Evolutionary conservation across 2,329 filamentous ascomycete species (phyloP), one percentile per base, ranked within the genome.

Genomic region (Trichophyton rubrum): DNA sequence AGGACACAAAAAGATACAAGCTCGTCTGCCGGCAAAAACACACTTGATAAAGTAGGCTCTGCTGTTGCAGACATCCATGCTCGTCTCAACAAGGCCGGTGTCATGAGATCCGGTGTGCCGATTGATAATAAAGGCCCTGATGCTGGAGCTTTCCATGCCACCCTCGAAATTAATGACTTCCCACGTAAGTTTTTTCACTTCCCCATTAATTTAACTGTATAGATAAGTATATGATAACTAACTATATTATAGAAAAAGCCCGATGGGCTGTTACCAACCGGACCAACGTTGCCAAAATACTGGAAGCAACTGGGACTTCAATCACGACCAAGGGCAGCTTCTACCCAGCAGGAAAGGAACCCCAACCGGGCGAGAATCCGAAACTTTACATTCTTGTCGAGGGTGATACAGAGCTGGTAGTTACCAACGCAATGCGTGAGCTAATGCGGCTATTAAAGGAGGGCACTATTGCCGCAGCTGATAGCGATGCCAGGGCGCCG

Each of bases 61-160:
- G 92, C 92, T 3, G 90, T 93, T 67, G 90, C 86, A 67, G 88
- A 87, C 72, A 96, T 99, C 76, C 91, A 96, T 73, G 86, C 86
- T 63, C 90, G 93, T 66, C 82, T 99, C 43, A 92, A 89, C 69
- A 89, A 90, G 67, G 89, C 90, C 38, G 91, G 91, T 40, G 88
- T 93, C 71, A 86, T 96, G 68, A 87, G 93, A 62, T 87, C 89
- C 3, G 93, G 93, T 13, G 91, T 95, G 63, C 90, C 93, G 6
- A 95, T 96, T 71, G 93, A 99, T 78, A 99, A 99, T 77, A 96
- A 96, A 74, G 93, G 93, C 0, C 93, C 93, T 0, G 93, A 99
- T 73, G 93, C 93, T 2, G 93, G 93, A 58, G 90, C 91, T 0
- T 99, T 90, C 81, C 93, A 99, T 73, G 91, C 93, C 15, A 97